These are phyloP conservation scores for Teunomyces gatunensis DNA, from an alignment of 805 yeast species.

Conservation along the genomic window DNA sequence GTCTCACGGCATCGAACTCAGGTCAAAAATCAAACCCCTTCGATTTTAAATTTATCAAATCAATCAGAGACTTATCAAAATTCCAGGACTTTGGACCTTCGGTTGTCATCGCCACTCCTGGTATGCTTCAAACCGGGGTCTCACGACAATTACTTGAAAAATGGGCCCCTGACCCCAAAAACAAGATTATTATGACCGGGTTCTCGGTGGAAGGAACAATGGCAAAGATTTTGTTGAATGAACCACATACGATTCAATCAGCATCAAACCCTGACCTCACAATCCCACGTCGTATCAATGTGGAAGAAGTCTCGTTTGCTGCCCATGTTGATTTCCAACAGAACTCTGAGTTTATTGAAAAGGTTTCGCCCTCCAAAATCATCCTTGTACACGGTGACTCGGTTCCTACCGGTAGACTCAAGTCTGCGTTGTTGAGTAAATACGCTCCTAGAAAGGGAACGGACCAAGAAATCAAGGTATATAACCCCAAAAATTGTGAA, in stretches of 20 bases:
- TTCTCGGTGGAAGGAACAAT: conserved; percentile 98
- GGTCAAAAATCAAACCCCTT: conserved; percentile 66
- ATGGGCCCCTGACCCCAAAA: conserved; percentile 97
- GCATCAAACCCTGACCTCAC: conserved; percentile 73
- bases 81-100: conserved; percentile 95
- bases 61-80: conserved; percentile 72
- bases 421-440: conserved; percentile 86
- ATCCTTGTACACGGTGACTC: conserved; percentile 96
- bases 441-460: conserved; percentile 80
- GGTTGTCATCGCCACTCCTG: conserved; percentile 95
- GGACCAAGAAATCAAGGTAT: conserved; percentile 85
- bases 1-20: conserved; percentile 49
- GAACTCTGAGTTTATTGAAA: conserved; percentile 85
- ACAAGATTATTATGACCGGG: conserved; percentile 87
- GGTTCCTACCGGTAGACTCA: conserved; percentile 97
- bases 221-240: conserved; percentile 86
- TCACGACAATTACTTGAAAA: conserved; percentile 86
- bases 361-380: conserved; percentile 79
- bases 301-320: conserved; percentile 97
- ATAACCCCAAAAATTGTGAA: conserved; percentile 89
- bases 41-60: conserved; percentile 79
- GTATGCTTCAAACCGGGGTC: conserved; percentile 96
- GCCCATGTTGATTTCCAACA: conserved; percentile 98
- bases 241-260: conserved; percentile 89
- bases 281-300: conserved; percentile 81